These are phyloP conservation scores for Diplocarpon rosae DNA, from an alignment of 2,329 filamentous ascomycete genomes.

Conservation along the genomic window DNA sequence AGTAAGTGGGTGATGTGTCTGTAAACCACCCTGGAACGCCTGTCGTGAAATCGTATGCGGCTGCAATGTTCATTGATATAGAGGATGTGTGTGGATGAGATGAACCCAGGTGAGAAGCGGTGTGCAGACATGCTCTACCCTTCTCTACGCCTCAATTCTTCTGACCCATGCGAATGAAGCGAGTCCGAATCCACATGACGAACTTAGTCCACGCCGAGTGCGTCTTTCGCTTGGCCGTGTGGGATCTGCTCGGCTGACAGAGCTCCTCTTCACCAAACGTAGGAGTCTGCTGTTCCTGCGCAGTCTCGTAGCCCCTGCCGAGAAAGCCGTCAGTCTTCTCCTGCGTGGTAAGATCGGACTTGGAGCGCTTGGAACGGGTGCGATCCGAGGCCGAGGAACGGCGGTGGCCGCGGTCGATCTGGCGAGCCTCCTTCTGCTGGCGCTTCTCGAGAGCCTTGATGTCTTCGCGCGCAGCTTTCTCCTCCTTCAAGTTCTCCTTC, in stretches of 20 bases:
- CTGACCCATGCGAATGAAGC: conserved; percentile 33
- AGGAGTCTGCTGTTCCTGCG: conserved; percentile 1
- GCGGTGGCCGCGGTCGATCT: conserved; percentile 33
- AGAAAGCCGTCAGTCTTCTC: conserved; percentile 20
- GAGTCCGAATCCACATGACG: conserved; percentile 53
- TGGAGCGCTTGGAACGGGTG: conserved; percentile 33
- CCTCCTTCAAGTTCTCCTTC: conserved; percentile 49
- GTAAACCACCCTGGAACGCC: too few relatives aligned
- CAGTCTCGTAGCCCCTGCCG: conserved; percentile 15
- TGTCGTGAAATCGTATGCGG: too few relatives aligned
- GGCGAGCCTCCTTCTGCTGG: conserved; percentile 44
- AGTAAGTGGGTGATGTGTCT: too few relatives aligned
- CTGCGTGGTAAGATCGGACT: conserved; percentile 24
- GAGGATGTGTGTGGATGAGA: too few relatives aligned
- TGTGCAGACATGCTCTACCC: too few relatives aligned
- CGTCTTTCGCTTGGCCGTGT: conserved; percentile 42
- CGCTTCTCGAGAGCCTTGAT: conserved; percentile 46
- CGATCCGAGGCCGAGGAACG: conserved; percentile 29
- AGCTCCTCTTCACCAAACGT: conserved; percentile 3
- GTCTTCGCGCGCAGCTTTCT: conserved; percentile 50
- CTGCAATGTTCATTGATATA: too few relatives aligned
- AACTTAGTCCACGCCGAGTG: conserved; percentile 52
- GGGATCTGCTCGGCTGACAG: conserved; percentile 3
- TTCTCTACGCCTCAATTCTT: conserved; percentile 1
- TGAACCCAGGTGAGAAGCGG: too few relatives aligned